Evolutionary conservation across 805 yeast species (phyloP), one percentile per base, ranked within the genome.

Genomic region (Millerozyma acaciae): DNA sequence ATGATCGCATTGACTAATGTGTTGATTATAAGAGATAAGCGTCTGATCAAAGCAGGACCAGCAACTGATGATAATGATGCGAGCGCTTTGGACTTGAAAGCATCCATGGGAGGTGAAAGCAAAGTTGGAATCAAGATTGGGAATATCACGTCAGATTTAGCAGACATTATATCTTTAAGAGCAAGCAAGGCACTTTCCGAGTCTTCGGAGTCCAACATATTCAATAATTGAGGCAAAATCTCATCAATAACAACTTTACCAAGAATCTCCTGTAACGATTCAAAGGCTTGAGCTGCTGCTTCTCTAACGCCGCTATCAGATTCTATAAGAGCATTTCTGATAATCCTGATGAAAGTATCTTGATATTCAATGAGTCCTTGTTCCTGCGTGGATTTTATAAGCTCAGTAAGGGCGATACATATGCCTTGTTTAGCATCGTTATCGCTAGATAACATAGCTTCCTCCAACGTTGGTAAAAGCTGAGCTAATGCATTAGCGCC

Each of bases 361-460:
- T 86, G 86, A 61, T 77, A 81, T 42, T 75, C 77, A 17, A 52
- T 63, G 38, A 90, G 68, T 6, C 77, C 73, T 10, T 77, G 84
- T 3, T 64, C 55, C 7, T 76, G 66, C 4, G 94, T 75, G 0
- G 96, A 84, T 43, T 77, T 80, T 42, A 89, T 78, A 41, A 93
- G 76, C 55, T 89, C 97, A 27, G 79, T 75, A 30, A 88, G 68
- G 6, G 98, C 98, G 55, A 90, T 78, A 68, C 98, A 93, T 32
- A 93, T 86, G 68, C 99, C 99, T 65, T 89, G 95, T 54, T 84
- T 85, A 22, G 95, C 82, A 53, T 82, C 93, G n/a, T 84, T 65
- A 48, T 84, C 93, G 35, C 73, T 61, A 19, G 74, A 53, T 10
- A 66, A 51, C 42, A 84, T 62, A 1, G 86, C 73, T 24, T 73